Base-by-base conservation (phyloP, 345 rosid genomes). In the Rhodamnia rubescens region DNA sequence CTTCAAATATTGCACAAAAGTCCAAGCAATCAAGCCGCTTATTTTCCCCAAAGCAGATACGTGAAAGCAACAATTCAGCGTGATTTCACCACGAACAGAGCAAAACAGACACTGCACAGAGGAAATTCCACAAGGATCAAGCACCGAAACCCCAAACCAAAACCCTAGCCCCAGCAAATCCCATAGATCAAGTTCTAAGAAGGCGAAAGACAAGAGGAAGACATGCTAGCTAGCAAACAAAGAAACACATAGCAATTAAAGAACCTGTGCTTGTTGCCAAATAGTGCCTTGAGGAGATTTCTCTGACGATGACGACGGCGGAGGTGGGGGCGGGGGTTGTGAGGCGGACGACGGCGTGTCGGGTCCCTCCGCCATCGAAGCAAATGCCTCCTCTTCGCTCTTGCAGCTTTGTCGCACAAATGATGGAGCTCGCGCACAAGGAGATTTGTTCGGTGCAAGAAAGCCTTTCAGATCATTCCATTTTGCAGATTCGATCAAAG, bases 351-450 rank as follows among this genome's bases (percentile, higher is more conserved):
- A 78, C 89, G 87, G 42, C 55, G 83, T 82, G 59, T 88, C 91
- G 27, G 90, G 82, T 84, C 88, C 89, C 84, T 92, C 94, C 81
- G 92, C 90, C 96, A 93, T 90, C 83, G 54, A 85, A 69, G 57
- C 50, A 27, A 16, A 57, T 6, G 44, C 27, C 69, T 74, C 47
- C 26, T 74, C 49, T 22, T 69, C 54, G 29, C 7, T 56, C 44
- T 50, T 11, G 40, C 42, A 15, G 20, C 24, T 21, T 80, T 16
- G 29, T 82, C 56, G 80, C 26, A 24, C 44, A 69, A 9, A 69
- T 8, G 75, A 29, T 15, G 75, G 75, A 64, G 42, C 75, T 7
- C 6, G 75, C 78, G 78, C 47, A 18, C 47, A 2, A 20, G 78
- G 47, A 32, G 78, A 9, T 8, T 69, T 40, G 78, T 5, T 16